A percentile compares a stretch with the other conserved stretches of the same genome.
phyloP scores from a whole-genome alignment of 306 rosid species.

The Rosa chinensis region DNA sequence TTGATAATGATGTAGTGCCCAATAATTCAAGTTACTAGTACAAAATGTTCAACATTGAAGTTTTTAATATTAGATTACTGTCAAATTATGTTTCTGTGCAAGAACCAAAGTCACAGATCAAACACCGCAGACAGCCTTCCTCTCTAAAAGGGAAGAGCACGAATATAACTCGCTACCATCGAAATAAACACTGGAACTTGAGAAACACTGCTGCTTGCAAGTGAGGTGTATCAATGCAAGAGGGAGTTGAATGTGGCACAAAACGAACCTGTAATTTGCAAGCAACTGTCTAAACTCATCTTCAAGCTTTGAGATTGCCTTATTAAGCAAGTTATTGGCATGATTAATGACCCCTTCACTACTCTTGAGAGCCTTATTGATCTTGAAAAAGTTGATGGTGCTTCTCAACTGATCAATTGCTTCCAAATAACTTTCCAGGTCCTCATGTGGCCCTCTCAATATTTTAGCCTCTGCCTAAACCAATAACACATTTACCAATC shows the following conservation, averaged over 20 bases:
- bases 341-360: constrained; percentile 63
- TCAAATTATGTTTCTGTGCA: no score
- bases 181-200: background rate
- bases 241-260: background rate
- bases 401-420: constrained; percentile 77
- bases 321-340: constrained; percentile 71
- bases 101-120: no score
- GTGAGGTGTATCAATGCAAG: background rate
- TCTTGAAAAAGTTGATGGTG: constrained; percentile 57
- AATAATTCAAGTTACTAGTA: no score
- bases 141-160: no score
- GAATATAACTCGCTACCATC: no score
- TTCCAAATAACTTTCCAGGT: constrained; percentile 85
- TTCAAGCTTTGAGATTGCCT: constrained; percentile 90
- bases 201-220: no score
- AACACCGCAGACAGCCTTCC: no score
- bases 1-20: no score
- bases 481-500: background rate
- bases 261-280: constrained; percentile 71
- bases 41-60: background rate
- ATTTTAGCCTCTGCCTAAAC: constrained; percentile 96
- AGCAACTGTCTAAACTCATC: constrained; percentile 88
- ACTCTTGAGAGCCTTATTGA: constrained; percentile 58
- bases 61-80: no score
- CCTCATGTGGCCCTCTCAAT: constrained; percentile 93